Percentiles rank a stretch among this genome's conserved stretches.
These are phyloP conservation scores for Nakazawaea ambrosiae DNA, from an alignment of 805 yeast species.

Conservation along the genomic window DNA sequence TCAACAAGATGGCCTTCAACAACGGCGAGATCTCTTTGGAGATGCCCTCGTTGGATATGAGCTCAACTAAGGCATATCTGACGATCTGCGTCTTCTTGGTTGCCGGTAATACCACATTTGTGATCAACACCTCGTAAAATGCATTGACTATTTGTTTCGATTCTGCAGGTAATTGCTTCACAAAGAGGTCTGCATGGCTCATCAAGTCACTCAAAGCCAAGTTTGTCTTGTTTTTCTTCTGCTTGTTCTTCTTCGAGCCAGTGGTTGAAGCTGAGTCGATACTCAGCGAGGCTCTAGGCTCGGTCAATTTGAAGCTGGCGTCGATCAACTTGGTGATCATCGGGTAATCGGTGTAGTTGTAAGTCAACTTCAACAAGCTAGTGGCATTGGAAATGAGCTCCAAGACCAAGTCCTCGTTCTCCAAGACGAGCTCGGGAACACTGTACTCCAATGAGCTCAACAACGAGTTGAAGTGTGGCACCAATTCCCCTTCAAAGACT, in stretches of 20 bases:
- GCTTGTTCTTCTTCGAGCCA: conserved; percentile 17
- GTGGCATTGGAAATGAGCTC: conserved; percentile 23
- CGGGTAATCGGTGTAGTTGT: conserved; percentile 37
- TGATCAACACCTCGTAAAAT: conserved; percentile 44
- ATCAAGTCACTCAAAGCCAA: conserved; percentile 52
- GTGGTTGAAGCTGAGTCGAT: conserved; percentile 5
- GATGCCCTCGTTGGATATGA: conserved; percentile 23
- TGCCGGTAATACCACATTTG: conserved; percentile 47
- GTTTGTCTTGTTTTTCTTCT: conserved; percentile 35
- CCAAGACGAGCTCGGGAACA: conserved; percentile 29
- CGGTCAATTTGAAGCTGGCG: conserved; percentile 39
- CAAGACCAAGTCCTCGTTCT: conserved; percentile 23
- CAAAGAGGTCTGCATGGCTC: conserved; percentile 56
- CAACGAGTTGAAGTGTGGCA: conserved; percentile 43
- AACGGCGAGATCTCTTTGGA: conserved; percentile 5
- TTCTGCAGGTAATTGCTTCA: conserved; percentile 28
- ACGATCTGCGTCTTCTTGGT: conserved; percentile 57
- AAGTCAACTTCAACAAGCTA: conserved; percentile 17
- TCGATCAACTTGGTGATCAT: conserved; percentile 52
- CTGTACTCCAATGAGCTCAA: conserved; percentile 49
- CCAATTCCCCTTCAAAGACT: conserved; percentile 27
- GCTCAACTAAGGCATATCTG: conserved; percentile 33
- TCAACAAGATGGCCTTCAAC: conserved; percentile 15
- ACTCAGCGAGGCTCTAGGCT: conserved; percentile 24
- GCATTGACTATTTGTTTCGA: conserved; percentile 29